Conservation (phyloP, 1,284 basidiomycete genomes). For the Kwoniella shivajii region DNA sequence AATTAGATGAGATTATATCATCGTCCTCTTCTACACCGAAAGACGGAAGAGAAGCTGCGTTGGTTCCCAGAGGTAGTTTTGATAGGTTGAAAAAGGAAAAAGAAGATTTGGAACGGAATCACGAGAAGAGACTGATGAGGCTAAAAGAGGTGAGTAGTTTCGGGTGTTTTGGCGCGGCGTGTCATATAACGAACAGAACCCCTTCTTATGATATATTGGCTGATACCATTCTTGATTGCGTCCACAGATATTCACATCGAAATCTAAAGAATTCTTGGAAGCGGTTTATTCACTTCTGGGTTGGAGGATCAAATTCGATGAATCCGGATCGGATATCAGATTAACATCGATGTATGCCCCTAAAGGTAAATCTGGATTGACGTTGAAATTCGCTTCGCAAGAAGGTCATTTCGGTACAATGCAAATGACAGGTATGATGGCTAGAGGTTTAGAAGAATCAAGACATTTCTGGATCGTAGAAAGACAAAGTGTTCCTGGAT, state of each 20-base stretch:
- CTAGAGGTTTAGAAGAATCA: conserved; percentile 53
- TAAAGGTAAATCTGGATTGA: conserved; percentile 56
- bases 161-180: no score
- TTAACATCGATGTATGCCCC: conserved; percentile 60
- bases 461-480: conserved; percentile 58
- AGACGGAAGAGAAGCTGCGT: conserved; percentile 17
- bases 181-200: no score
- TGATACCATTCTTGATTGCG: conserved; percentile 1
- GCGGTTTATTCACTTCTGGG: conserved; percentile 60
- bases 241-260: conserved; percentile 55
- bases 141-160: conserved; percentile 58
- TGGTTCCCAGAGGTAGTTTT: conserved; percentile 56
- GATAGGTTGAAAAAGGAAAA: conserved; percentile 55
- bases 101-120: conserved; percentile 53
- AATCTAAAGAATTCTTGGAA: conserved; percentile 60
- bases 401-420: conserved; percentile 59
- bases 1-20: conserved; percentile 21
- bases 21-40: background rate
- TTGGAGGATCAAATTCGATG: conserved; percentile 60
- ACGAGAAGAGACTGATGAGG: conserved; percentile 57
- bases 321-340: conserved; percentile 59
- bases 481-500: conserved; percentile 58
- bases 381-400: conserved; percentile 54
- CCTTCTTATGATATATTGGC: background rate
- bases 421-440: conserved; percentile 56